Percentiles rank a stretch among this genome's conserved stretches.
These are phyloP conservation scores for Epichloe aotearoae DNA, from an alignment of 2,329 filamentous ascomycete species.

Conservation along the genomic window DNA sequence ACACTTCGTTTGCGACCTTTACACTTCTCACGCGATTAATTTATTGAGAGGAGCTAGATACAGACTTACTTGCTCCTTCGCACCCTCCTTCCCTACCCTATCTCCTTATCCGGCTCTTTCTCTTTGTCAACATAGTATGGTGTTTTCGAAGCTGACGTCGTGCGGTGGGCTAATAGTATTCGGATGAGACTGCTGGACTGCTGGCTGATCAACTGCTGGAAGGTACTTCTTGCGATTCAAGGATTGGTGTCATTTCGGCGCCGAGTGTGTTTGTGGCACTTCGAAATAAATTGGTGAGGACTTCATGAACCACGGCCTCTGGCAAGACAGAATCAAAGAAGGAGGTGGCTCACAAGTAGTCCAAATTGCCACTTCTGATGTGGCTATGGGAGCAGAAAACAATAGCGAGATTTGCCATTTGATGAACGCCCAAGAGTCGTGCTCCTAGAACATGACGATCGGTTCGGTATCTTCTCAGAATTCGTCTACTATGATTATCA, in stretches of 20 bases:
- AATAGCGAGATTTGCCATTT: constrained; percentile 10
- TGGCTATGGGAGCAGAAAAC: neutral
- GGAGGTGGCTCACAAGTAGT: neutral
- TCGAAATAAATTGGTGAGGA: constrained; percentile 52
- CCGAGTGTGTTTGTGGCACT: constrained; percentile 67
- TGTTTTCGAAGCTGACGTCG: neutral
- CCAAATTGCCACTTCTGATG: neutral
- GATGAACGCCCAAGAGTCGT: constrained; percentile 39
- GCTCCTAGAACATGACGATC: constrained; percentile 60
- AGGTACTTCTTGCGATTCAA: constrained; percentile 40
- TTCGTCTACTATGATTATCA: constrained; percentile 66
- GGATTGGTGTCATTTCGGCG: constrained; percentile 57
- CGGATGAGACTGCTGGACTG: constrained; percentile 52
- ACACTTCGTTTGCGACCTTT: no score
- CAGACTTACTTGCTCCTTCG: no score
- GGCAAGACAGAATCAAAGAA: neutral
- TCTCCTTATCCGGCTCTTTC: neutral
- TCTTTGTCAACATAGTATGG: no score
- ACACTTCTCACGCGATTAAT: no score
- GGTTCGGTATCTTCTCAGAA: constrained; percentile 61
- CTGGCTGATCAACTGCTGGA: constrained; percentile 54
- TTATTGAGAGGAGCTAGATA: no score
- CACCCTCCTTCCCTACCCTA: no score
- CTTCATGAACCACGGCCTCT: neutral
- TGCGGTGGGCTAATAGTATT: constrained; percentile 40